Evolutionary conservation across 495 filamentous ascomycete species (phyloP), one percentile per base, ranked within the genome.

Genomic region (Hypoxylon crocopeplum): DNA sequence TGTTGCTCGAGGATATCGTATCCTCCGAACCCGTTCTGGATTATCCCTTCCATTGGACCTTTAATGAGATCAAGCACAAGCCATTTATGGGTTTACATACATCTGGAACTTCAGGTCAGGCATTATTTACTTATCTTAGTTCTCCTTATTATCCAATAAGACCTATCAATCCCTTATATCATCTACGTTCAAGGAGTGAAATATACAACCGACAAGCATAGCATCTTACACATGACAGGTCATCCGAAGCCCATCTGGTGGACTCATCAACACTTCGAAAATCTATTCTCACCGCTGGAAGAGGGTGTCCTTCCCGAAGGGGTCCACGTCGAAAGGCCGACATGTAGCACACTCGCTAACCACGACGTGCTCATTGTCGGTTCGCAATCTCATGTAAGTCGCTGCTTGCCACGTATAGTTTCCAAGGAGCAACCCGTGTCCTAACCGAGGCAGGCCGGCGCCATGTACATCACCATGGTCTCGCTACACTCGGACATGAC

Each of bases 181-280:
- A n/a, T n/a, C n/a, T n/a, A n/a, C n/a, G n/a, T n/a, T n/a, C n/a
- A n/a, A n/a, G n/a, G n/a, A n/a, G n/a, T n/a, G n/a, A n/a, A n/a
- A n/a, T n/a, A n/a, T n/a, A n/a, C n/a, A n/a, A n/a, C n/a, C n/a
- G n/a, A n/a, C n/a, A n/a, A n/a, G n/a, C n/a, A n/a, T 5, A 32
- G 34, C 42, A 22, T 62, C 66, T 48, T 34, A 58, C 27, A 40
- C 46, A 21, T 56, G 59, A 34, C 48, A 62, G 66, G 66, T 24
- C 66, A 69, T 30, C 66, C 66, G 0, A 69, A 69, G 39, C 63
- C 63, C 7, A 67, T 69, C 1, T 69, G 61, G 51, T 69, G 66
- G 66, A 69, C 64, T 6, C 66, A 69, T 36, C 33, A 55, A 1
- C 62, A 65, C 22, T 48, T 67, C 10, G 46, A 55, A 17, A 60